phyloP scores from a whole-genome alignment of 208 protist species.

The Crithidia thermophila region DNA sequence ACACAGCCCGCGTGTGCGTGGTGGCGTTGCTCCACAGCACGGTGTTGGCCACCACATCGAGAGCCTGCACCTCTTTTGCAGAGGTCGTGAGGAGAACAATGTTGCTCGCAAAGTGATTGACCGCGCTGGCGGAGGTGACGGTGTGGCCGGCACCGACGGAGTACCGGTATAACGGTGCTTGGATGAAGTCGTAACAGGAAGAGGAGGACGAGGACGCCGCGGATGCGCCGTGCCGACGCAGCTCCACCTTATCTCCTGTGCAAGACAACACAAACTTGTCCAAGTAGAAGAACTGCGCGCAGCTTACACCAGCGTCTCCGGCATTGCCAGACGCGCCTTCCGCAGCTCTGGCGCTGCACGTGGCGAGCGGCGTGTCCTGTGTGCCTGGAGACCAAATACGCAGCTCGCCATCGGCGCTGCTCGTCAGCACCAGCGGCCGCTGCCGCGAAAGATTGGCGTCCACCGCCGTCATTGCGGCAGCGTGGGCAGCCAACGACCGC shows the following conservation, averaged over 20 bases:
- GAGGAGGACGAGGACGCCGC: background rate
- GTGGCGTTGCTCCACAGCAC: conserved; percentile 41
- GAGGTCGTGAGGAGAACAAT: conserved; percentile 69
- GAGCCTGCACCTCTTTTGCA: conserved; percentile 66
- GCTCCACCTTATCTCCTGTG: conserved; percentile 37
- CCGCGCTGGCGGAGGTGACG: conserved; percentile 56
- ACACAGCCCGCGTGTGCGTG: conserved; percentile 71
- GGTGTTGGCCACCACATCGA: conserved; percentile 57
- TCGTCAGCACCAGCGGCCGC: conserved; percentile 49
- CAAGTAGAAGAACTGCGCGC: conserved; percentile 76
- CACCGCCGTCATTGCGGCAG: conserved; percentile 41
- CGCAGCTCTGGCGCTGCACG: conserved; percentile 7
- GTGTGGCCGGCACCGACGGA: conserved; percentile 38
- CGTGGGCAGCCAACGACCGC: conserved; percentile 36
- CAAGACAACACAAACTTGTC: conserved; percentile 78
- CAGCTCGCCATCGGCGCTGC: conserved; percentile 56
- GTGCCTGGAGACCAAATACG: conserved; percentile 55
- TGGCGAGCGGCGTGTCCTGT: conserved; percentile 24
- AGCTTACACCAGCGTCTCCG: conserved; percentile 34
- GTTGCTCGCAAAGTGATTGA: conserved; percentile 83
- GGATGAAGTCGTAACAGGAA: conserved; percentile 19
- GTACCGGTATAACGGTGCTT: conserved; percentile 37
- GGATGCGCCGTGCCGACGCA: conserved; percentile 24
- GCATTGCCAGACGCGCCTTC: background rate
- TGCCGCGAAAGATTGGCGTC: conserved; percentile 68